Percentiles rank a stretch among this genome's conserved stretches.
These are phyloP conservation scores for Hirsutella minnesotensis DNA, from an alignment of 2,329 filamentous ascomycete species.

Conservation along the genomic window DNA sequence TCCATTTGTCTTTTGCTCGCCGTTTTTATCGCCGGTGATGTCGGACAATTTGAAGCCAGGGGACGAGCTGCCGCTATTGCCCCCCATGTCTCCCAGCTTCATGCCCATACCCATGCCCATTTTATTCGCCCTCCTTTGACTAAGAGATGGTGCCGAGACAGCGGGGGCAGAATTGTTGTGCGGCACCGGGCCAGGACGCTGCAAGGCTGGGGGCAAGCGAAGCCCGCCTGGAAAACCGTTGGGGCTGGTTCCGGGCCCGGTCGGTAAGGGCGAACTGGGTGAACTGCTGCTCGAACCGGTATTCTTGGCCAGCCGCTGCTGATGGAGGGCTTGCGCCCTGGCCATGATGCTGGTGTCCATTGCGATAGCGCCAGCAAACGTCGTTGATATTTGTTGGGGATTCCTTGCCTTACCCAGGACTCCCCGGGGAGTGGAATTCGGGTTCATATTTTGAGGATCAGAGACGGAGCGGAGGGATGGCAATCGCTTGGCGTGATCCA, in stretches of 20 bases:
- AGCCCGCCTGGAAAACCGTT: slow-evolving; percentile 33
- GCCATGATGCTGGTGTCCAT: slow-evolving; percentile 32
- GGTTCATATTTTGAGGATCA: slow-evolving; percentile 54
- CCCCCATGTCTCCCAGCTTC: slow-evolving; percentile 44
- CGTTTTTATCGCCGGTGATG: slow-evolving; percentile 16
- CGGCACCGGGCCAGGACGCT: slow-evolving; percentile 32
- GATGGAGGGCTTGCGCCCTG: slow-evolving; percentile 34
- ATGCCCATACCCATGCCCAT: slow-evolving; percentile 34
- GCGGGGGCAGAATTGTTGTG: slow-evolving; percentile 43
- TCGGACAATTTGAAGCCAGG: slow-evolving; percentile 32
- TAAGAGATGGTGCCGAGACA: slow-evolving; percentile 46
- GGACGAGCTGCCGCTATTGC: slow-evolving; percentile 10
- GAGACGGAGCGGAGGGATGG: slow-evolving; percentile 49
- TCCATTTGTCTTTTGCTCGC: slow-evolving; percentile 19
- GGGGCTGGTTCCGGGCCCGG: slow-evolving; percentile 21
- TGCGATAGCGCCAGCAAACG: slow-evolving; percentile 18
- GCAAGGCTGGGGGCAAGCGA: slow-evolving; percentile 26
- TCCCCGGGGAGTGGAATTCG: slow-evolving; percentile 76
- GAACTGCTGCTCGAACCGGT: slow-evolving; percentile 19
- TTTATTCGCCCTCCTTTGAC: slow-evolving; percentile 49
- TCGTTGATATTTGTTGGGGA: slow-evolving; percentile 30
- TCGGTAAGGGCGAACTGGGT: slow-evolving; percentile 17
- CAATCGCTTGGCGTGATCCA: slow-evolving; percentile 33
- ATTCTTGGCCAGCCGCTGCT: slow-evolving; percentile 30
- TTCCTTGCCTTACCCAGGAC: slow-evolving; percentile 56